These are phyloP conservation scores for Mycena latifolia DNA, from an alignment of 768 basidiomycete species.

Conservation along the genomic window DNA sequence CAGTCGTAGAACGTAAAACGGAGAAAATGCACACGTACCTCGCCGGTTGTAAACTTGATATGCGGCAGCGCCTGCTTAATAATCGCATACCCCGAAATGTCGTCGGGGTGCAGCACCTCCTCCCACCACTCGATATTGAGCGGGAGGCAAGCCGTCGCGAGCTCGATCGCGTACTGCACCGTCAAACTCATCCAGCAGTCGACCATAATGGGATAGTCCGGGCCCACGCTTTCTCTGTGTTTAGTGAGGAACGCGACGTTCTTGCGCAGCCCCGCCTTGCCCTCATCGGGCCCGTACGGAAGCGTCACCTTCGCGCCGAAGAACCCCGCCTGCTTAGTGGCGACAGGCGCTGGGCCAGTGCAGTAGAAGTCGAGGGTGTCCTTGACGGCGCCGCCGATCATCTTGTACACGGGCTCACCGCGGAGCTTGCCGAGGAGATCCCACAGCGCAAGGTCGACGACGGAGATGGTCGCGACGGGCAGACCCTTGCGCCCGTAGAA, in stretches of 20 bases:
- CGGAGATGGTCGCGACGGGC: constrained; percentile 45
- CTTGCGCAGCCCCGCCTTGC: constrained; percentile 42
- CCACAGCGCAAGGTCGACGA: constrained; percentile 48
- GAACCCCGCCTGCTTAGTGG: constrained; percentile 44
- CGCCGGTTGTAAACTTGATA: constrained; percentile 47
- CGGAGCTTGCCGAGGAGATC: constrained; percentile 46
- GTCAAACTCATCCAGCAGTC: constrained; percentile 47
- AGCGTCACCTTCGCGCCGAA: constrained; percentile 47
- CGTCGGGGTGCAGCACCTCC: constrained; percentile 46
- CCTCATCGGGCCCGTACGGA: constrained; percentile 47
- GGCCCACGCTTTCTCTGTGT: constrained; percentile 44
- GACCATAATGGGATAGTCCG: constrained; percentile 46
- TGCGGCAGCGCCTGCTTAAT: constrained; percentile 46
- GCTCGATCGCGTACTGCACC: constrained; percentile 46
- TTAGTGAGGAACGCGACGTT: constrained; percentile 45
- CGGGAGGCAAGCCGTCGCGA: constrained; percentile 43
- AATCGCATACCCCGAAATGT: constrained; percentile 42
- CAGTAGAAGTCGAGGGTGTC: constrained; percentile 45
- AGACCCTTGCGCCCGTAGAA: constrained; percentile 49
- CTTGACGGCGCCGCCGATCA: constrained; percentile 46
- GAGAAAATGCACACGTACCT: constrained; percentile 36
- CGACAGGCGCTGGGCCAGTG: constrained; percentile 43
- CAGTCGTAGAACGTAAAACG: background rate
- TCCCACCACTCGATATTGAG: constrained; percentile 50
- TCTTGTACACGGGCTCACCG: too few relatives aligned